phyloP scores from a whole-genome alignment of 2,329 filamentous ascomycete genomes.

The Claviceps capensis region DNA sequence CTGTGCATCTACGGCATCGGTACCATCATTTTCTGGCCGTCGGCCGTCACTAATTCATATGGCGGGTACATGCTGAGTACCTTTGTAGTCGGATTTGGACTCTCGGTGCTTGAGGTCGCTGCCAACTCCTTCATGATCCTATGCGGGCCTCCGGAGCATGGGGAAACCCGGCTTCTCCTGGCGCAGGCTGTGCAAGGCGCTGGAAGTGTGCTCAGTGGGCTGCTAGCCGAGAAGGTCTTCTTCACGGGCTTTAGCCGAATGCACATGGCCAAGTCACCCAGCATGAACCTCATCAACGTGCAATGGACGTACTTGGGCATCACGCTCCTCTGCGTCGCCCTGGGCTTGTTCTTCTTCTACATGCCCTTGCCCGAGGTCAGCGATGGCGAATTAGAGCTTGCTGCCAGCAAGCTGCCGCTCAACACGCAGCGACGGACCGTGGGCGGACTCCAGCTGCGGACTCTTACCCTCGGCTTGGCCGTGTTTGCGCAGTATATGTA shows the following conservation, averaged over 20 bases:
- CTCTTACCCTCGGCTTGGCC: conserved; percentile 50
- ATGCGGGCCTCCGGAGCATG: conserved; percentile 59
- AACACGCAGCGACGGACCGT: conserved; percentile 34
- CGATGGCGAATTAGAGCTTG: conserved; percentile 38
- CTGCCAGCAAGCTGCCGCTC: conserved; percentile 33
- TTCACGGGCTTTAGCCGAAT: conserved; percentile 43
- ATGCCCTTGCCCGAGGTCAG: conserved; percentile 50
- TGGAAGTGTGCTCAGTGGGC: conserved; percentile 56
- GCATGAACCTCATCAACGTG: conserved; percentile 50
- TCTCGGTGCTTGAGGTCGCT: conserved; percentile 65
- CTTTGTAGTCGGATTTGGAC: conserved; percentile 63
- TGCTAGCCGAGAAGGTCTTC: conserved; percentile 62
- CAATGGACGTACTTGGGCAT: conserved; percentile 82
- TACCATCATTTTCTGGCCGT: conserved; percentile 80
- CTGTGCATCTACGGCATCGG: conserved; percentile 61
- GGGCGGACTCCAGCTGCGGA: conserved; percentile 39
- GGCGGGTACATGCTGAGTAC: conserved; percentile 62
- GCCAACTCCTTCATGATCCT: conserved; percentile 63
- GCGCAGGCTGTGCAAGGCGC: conserved; percentile 68
- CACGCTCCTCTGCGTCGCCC: conserved; percentile 55
- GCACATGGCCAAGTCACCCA: conserved; percentile 10
- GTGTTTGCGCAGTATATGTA: conserved; percentile 69
- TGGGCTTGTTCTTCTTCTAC: conserved; percentile 58
- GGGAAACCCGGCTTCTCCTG: conserved; percentile 60
- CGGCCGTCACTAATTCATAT: conserved; percentile 59